Percentiles rank a stretch among this genome's conserved stretches.
Evolutionary conservation across 768 basidiomycete genomes (phyloP).

Genomic region (Paxillus rubicundulus): DNA sequence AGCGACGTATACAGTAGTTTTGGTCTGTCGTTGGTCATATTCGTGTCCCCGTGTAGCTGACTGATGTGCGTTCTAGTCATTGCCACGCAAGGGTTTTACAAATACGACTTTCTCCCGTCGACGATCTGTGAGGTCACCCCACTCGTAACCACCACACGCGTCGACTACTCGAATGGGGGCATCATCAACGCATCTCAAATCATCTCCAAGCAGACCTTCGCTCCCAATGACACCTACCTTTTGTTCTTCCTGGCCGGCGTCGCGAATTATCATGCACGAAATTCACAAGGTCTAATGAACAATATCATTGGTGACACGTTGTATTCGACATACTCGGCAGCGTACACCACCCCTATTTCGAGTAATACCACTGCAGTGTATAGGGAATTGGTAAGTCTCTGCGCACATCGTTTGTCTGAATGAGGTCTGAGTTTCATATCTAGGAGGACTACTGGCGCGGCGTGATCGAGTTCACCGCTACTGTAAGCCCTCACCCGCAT

Average conservation of each 20-base stretch:
- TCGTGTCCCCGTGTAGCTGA: not conserved
- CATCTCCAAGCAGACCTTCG: not conserved
- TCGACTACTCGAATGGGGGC: conserved; percentile 8
- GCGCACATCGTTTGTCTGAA: too few species aligned
- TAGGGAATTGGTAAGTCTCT: conserved; percentile 2
- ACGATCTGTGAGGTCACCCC: conserved; percentile 10
- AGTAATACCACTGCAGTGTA: not conserved
- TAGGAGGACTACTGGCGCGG: conserved; percentile 19
- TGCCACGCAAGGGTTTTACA: conserved; percentile 5
- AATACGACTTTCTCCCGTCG: conserved; percentile 12
- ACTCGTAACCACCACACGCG: conserved; percentile 9
- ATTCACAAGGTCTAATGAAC: too few species aligned
- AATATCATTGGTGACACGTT: too few species aligned
- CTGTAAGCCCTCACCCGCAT: conserved; percentile 1
- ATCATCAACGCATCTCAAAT: conserved; percentile 2
- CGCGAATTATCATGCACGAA: too few species aligned
- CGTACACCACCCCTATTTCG: not conserved
- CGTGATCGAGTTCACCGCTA: conserved; percentile 17
- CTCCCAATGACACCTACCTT: not conserved
- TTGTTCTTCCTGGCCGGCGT: not conserved
- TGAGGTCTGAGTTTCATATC: too few species aligned
- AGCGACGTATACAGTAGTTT: not conserved
- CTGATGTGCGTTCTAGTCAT: conserved; percentile 6
- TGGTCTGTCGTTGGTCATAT: not conserved
- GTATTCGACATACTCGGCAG: too few species aligned